Evolutionary conservation across 2,329 filamentous ascomycete genomes (phyloP).

Genomic region (Cladosporium sp.): DNA sequence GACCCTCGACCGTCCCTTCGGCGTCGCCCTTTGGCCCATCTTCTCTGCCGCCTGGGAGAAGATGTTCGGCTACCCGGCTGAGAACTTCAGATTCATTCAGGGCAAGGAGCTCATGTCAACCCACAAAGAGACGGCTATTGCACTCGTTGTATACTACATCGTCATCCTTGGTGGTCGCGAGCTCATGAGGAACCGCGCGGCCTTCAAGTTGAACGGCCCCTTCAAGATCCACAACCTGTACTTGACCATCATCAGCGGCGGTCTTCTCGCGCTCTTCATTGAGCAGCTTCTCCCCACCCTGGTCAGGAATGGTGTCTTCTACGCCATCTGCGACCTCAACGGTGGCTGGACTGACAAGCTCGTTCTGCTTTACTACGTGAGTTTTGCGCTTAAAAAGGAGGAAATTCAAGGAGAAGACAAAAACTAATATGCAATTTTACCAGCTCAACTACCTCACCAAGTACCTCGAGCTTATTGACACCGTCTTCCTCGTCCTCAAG

Average conservation of each 20-base stretch:
- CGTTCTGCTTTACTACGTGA: constrained; percentile 93
- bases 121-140: constrained; percentile 72
- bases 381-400: constrained; percentile 35
- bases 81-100: constrained; percentile 79
- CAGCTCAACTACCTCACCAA: constrained; percentile 98
- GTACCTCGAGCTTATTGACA: constrained; percentile 93
- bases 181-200: constrained; percentile 79
- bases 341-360: constrained; percentile 94
- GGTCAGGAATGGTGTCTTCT: constrained; percentile 77
- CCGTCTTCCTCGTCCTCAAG: constrained; percentile 96
- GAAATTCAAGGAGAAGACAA: background rate
- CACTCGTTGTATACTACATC: constrained; percentile 84
- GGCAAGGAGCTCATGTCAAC: constrained; percentile 88
- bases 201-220: constrained; percentile 80
- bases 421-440: constrained; percentile 22
- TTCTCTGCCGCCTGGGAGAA: constrained; percentile 82
- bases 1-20: constrained; percentile 87
- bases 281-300: constrained; percentile 88
- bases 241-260: constrained; percentile 78
- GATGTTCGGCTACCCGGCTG: constrained; percentile 74
- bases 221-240: constrained; percentile 98
- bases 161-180: constrained; percentile 91
- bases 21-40: constrained; percentile 86
- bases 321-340: constrained; percentile 73
- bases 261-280: constrained; percentile 77